Evolutionary conservation across 2,329 filamentous ascomycete genomes (phyloP).

Genomic region (Colletotrichum navitas): DNA sequence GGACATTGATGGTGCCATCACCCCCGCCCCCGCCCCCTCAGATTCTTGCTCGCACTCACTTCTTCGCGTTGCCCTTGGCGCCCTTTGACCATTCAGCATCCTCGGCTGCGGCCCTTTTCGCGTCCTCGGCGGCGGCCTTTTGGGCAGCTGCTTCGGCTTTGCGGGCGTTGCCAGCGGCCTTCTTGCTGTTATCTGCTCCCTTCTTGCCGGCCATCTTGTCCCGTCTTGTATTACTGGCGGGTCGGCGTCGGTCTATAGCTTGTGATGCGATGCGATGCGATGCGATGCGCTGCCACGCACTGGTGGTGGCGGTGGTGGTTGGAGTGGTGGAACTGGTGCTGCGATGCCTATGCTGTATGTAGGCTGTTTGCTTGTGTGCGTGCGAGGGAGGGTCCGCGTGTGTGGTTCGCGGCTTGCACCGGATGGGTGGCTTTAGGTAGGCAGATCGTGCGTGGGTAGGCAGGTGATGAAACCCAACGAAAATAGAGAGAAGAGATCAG

Average conservation of each 20-base stretch:
- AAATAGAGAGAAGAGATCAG: constrained; percentile 32
- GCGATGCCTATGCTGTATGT: constrained; percentile 19
- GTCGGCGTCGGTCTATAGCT: constrained; percentile 6
- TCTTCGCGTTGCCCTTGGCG: constrained; percentile 86
- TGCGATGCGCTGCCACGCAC: constrained; percentile 34
- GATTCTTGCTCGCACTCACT: constrained; percentile 68
- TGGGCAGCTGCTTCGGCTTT: constrained; percentile 89
- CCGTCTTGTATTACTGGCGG: constrained; percentile 7
- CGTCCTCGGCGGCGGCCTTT: constrained; percentile 80
- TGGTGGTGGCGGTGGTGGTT: constrained; percentile 17
- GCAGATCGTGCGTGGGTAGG: constrained; percentile 21
- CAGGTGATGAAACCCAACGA: constrained; percentile 26
- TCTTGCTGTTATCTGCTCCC: constrained; percentile 83
- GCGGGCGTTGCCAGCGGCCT: constrained; percentile 88
- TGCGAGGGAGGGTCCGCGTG: constrained; percentile 18
- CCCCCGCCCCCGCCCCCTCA: background rate
- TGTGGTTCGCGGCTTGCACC: constrained; percentile 30
- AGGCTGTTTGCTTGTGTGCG: constrained; percentile 6
- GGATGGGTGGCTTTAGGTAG: constrained; percentile 29
- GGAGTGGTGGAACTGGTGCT: constrained; percentile 12
- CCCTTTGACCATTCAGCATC: constrained; percentile 87
- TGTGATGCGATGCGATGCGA: constrained; percentile 23
- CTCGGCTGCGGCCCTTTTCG: constrained; percentile 76
- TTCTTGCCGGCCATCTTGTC: constrained; percentile 78
- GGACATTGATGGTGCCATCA: background rate